A percentile compares a stretch with the other conserved stretches of the same genome.
Evolutionary conservation across 1,284 basidiomycete genomes (phyloP).

Genomic region (Puccinia brachypodii): DNA sequence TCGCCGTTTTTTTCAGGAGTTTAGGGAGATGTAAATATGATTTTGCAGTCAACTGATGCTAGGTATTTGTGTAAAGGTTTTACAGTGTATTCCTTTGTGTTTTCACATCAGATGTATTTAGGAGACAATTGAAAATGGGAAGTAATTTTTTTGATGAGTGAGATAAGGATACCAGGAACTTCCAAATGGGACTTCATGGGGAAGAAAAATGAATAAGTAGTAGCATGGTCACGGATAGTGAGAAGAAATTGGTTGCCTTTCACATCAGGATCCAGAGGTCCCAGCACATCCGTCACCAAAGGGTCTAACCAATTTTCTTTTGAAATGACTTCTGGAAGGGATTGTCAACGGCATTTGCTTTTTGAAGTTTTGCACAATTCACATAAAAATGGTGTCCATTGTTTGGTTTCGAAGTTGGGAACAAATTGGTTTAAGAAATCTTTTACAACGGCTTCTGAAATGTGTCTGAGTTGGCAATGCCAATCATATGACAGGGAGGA

Average conservation of each 20-base stretch:
- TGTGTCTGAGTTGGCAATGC: neutral
- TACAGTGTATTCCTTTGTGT: neutral
- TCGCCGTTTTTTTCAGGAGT: conserved; percentile 14
- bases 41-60: neutral
- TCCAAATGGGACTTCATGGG: neutral
- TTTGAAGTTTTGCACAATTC: neutral
- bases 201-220: neutral
- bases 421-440: neutral
- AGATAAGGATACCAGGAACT: neutral
- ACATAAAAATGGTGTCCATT: neutral
- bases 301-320: neutral
- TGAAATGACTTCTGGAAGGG: neutral
- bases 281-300: neutral
- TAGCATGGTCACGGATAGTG: neutral
- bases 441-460: neutral
- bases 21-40: conserved; percentile 12
- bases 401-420: neutral
- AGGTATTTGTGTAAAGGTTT: neutral
- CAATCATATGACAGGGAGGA: neutral
- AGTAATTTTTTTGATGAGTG: neutral
- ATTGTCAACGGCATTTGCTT: neutral
- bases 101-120: neutral
- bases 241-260: neutral
- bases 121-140: neutral
- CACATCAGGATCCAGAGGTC: neutral